Conservation (phyloP, 2,329 filamentous ascomycete species). For the Truncatella angustata region DNA sequence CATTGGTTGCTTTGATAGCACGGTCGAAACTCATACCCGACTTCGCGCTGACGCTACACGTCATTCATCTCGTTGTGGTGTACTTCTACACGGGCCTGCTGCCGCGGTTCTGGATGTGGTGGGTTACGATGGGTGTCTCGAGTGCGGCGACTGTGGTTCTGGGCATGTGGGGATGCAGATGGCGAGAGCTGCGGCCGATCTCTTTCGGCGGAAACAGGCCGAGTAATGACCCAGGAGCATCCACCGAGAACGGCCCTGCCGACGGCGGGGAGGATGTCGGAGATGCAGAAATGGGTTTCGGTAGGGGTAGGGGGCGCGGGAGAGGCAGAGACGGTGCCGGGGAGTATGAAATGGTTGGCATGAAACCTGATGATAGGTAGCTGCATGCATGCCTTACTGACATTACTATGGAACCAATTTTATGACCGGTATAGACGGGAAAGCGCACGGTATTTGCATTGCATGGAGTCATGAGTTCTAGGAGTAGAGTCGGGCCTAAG, state of each 20-base stretch:
- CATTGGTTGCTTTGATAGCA: constrained; percentile 78
- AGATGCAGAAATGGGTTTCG: constrained; percentile 50
- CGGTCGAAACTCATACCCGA: constrained; percentile 94
- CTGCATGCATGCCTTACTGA: neutral
- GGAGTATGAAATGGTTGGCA: constrained; percentile 60
- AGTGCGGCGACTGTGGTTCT: constrained; percentile 51
- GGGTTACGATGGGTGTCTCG: constrained; percentile 58
- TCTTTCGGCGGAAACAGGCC: constrained; percentile 67
- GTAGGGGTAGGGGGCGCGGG: constrained; percentile 48
- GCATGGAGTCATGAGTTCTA: constrained; percentile 29
- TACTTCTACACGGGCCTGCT: constrained; percentile 75
- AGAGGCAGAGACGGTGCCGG: constrained; percentile 53
- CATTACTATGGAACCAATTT: neutral
- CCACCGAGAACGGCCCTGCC: constrained; percentile 18
- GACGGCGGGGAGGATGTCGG: constrained; percentile 21
- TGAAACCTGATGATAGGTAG: constrained; percentile 18
- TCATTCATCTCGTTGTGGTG: constrained; percentile 75
- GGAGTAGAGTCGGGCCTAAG: constrained; percentile 12
- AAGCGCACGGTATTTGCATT: constrained; percentile 27
- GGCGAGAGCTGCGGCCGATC: constrained; percentile 85
- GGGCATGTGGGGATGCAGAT: constrained; percentile 88
- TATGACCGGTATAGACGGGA: constrained; percentile 1
- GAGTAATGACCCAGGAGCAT: constrained; percentile 33
- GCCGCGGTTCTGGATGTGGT: constrained; percentile 83
- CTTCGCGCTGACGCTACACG: constrained; percentile 86